A percentile compares a stretch with the other conserved stretches of the same genome.
These are phyloP conservation scores for Ganoderma lingzhi DNA, from an alignment of 1,284 basidiomycete genomes.

Conservation along the genomic window DNA sequence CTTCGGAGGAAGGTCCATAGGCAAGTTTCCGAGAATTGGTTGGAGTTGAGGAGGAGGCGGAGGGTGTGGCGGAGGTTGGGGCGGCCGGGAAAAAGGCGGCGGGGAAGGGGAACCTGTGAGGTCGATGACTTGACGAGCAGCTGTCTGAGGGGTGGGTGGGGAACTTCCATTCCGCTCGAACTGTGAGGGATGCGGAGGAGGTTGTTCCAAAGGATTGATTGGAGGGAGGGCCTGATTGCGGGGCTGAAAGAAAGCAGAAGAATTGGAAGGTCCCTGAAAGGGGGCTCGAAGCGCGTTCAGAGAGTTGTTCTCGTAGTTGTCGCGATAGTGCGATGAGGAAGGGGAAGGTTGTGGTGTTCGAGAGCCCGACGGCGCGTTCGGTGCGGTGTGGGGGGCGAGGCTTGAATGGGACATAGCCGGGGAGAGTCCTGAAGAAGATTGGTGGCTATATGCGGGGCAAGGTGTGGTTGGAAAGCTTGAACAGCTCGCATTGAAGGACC, in stretches of 20 bases:
- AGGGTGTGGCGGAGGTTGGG: slow-evolving; percentile 28
- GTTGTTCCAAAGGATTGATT: slow-evolving; percentile 27
- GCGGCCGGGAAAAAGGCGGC: slow-evolving; percentile 50
- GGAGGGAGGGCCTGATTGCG: slow-evolving; percentile 31
- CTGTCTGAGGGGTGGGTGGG: slow-evolving; percentile 15
- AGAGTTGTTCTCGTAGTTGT: slow-evolving; percentile 24
- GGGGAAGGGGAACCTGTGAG: slow-evolving; percentile 80
- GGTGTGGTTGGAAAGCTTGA: slow-evolving; percentile 18
- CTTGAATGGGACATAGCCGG: slow-evolving; percentile 42
- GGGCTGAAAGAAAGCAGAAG: slow-evolving; percentile 44
- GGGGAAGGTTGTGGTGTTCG: slow-evolving; percentile 16
- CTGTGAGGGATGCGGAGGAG: slow-evolving; percentile 6
- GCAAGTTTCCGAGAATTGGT: slow-evolving; percentile 32
- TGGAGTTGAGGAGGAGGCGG: slow-evolving; percentile 21
- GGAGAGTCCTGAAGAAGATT: slow-evolving; percentile 41
- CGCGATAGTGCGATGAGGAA: slow-evolving; percentile 20
- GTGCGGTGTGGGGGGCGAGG: slow-evolving; percentile 25
- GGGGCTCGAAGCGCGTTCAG: slow-evolving; percentile 32
- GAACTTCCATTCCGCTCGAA: slow-evolving; percentile 1
- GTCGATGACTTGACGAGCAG: slow-evolving; percentile 69
- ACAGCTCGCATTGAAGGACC: slow-evolving; percentile 38
- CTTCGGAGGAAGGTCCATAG: slow-evolving; percentile 67
- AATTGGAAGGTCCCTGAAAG: slow-evolving; percentile 41
- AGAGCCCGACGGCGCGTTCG: slow-evolving; percentile 16
- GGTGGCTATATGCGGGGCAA: slow-evolving; percentile 30